These are phyloP conservation scores for Mycena polygramma DNA, from an alignment of 768 basidiomycete genomes.

Conservation along the genomic window DNA sequence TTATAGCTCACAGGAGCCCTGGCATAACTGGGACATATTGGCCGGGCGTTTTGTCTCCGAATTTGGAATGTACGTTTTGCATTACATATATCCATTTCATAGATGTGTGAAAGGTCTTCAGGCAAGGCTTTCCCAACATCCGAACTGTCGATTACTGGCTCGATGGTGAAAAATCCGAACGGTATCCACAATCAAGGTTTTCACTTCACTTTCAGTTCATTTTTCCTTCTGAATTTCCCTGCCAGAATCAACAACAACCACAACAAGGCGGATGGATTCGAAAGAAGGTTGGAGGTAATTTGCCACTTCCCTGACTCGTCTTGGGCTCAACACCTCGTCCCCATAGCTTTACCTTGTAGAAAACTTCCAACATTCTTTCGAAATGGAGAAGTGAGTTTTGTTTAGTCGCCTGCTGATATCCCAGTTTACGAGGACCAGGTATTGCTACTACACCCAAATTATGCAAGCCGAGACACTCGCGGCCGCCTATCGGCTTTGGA, in stretches of 20 bases:
- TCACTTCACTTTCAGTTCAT: neutral
- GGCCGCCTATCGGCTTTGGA: constrained; percentile 91
- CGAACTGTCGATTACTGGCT: constrained; percentile 93
- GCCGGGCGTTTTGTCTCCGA: constrained; percentile 88
- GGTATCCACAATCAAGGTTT: constrained; percentile 90
- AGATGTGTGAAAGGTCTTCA: constrained; percentile 44
- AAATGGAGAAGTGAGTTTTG: constrained; percentile 78
- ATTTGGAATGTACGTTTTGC: constrained; percentile 82
- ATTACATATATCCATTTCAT: neutral
- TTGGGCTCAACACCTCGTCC: neutral
- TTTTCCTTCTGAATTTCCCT: constrained; percentile 18
- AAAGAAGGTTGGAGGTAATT: constrained; percentile 82
- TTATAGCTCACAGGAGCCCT: constrained; percentile 79
- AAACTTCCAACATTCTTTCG: constrained; percentile 92
- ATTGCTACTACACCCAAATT: constrained; percentile 93
- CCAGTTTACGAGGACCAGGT: constrained; percentile 59
- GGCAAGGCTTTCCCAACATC: constrained; percentile 91
- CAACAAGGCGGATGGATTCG: constrained; percentile 93
- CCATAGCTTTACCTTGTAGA: constrained; percentile 89
- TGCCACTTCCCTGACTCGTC: constrained; percentile 3
- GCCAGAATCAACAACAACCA: constrained; percentile 79
- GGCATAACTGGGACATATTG: constrained; percentile 94
- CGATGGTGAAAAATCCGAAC: constrained; percentile 77
- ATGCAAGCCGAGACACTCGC: constrained; percentile 96
- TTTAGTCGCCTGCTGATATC: constrained; percentile 1